A percentile compares a stretch with the other conserved stretches of the same genome.
Conservation (phyloP, 176 grass and related monocot genomes). For the Hyparrhenia diplandra region DNA sequence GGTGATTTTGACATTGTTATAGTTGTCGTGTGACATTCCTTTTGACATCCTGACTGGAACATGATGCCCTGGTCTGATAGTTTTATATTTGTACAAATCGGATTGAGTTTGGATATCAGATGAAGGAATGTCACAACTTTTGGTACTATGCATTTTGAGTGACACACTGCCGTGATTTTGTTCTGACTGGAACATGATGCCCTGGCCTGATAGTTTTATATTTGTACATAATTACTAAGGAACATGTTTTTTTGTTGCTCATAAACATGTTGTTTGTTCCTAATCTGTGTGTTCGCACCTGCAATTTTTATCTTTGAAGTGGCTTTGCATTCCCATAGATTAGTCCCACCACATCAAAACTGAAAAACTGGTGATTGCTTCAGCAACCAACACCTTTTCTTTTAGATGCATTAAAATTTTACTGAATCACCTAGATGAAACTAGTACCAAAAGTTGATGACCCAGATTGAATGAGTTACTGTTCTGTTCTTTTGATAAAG, state of each 20-base stretch:
- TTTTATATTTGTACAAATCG: background rate
- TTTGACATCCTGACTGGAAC: background rate
- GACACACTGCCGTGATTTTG: no score
- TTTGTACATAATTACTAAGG: no score
- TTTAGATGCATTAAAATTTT: background rate
- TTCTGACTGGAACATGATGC: no score
- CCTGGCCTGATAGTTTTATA: no score
- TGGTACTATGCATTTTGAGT: no score
- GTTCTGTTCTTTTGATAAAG: background rate
- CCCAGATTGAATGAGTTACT: background rate
- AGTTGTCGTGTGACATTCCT: no score
- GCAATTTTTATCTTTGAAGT: background rate
- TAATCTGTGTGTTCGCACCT: background rate
- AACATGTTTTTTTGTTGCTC: no score
- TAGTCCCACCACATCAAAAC: background rate
- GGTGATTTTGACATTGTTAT: no score
- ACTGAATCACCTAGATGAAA: background rate
- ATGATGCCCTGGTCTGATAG: slow-evolving; percentile 4
- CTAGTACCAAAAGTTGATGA: background rate
- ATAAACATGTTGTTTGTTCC: no score
- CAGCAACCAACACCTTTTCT: background rate
- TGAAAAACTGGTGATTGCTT: background rate
- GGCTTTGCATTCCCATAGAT: background rate
- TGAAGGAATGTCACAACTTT: no score
- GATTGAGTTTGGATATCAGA: no score